Evolutionary conservation across 2,329 filamentous ascomycete genomes (phyloP), one percentile per base, ranked within the genome.

Genomic region (Zymoseptoria ardabiliae): DNA sequence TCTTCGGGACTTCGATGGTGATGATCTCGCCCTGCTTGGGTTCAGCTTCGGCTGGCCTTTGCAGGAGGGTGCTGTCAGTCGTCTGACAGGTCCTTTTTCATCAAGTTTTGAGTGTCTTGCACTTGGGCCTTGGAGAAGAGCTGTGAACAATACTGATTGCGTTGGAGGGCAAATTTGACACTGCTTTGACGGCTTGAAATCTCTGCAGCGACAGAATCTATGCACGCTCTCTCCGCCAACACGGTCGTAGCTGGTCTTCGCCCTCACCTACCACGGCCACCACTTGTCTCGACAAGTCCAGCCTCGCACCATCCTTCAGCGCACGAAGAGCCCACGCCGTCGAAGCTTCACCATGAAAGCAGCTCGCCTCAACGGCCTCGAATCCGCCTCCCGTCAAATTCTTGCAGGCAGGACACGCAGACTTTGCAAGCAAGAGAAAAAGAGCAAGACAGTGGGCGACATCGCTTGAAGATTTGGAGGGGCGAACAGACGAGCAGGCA

Each of bases 81-180:
- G 70, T 70, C 70, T 71, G 70, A 72, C 69, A 66, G 67, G 69
- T 68, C 48, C 54, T 65, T 54, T 69, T 69, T 70, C 68, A 70
- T 69, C 68, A 69, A 66, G 63, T 65, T 62, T 66, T 62, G 57
- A 52, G 53, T 45, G 11, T 21, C 10, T 22, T 22, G 54, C 50
- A 66, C 63, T 57, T 57, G 55, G 63, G 23, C 56, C 56, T 64
- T 66, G 65, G 63, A 66, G 65, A 65, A 65, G 62, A 65, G 55
- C 19, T 20, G 50, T 28, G 51, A 25, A 28, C 4, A 45, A 17
- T n/a, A 17, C 17, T 45, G 35, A 17, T 17, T 6, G 35, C n/a
- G 5, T n/a, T 45, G 35, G 35, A 45, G 13, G 35, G n/a, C 11
- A 17, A 45, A 17, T 17, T 45, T 17, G 13, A n/a, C 4, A 17